These are phyloP conservation scores for Coccomyxa sp. DNA, from an alignment of 139 green algal species.

Conservation along the genomic window DNA sequence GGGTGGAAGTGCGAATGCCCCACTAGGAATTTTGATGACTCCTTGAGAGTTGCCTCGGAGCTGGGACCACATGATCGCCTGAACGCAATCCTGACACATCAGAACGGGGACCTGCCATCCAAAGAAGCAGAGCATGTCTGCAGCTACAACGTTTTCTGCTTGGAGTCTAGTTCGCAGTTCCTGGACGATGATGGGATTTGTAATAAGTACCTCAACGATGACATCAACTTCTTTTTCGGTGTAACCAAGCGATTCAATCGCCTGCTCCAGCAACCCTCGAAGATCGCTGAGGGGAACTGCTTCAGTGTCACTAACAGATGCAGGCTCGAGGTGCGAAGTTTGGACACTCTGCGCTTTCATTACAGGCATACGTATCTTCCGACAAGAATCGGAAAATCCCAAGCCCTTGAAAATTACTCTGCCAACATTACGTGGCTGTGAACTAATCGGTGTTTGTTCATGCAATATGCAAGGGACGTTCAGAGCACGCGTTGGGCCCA, in stretches of 20 bases:
- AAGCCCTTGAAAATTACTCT: no score
- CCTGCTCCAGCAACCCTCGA: conserved; percentile 36
- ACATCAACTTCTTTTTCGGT: conserved; percentile 30
- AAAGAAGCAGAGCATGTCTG: not conserved
- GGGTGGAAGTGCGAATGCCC: conserved; percentile 13
- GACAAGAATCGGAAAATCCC: no score
- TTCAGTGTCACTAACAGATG: not conserved
- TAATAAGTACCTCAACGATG: conserved; percentile 37
- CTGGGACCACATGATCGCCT: conserved; percentile 79
- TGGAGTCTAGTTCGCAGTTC: not conserved
- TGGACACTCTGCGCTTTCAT: no score
- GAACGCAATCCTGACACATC: not conserved
- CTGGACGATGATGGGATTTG: not conserved
- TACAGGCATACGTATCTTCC: no score
- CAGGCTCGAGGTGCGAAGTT: no score
- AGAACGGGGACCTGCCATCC: not conserved
- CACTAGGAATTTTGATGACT: conserved; percentile 74
- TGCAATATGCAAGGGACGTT: no score
- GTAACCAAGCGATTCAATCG: conserved; percentile 46
- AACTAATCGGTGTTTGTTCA: no score
- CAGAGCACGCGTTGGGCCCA: no score
- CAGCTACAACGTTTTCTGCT: not conserved
- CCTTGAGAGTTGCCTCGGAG: conserved; percentile 77
- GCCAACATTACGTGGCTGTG: no score
- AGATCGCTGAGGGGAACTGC: conserved; percentile 30